A percentile compares a stretch with the other conserved stretches of the same genome.
phyloP scores from a whole-genome alignment of 2,329 filamentous ascomycete species.

The Ophiobolus disseminans region DNA sequence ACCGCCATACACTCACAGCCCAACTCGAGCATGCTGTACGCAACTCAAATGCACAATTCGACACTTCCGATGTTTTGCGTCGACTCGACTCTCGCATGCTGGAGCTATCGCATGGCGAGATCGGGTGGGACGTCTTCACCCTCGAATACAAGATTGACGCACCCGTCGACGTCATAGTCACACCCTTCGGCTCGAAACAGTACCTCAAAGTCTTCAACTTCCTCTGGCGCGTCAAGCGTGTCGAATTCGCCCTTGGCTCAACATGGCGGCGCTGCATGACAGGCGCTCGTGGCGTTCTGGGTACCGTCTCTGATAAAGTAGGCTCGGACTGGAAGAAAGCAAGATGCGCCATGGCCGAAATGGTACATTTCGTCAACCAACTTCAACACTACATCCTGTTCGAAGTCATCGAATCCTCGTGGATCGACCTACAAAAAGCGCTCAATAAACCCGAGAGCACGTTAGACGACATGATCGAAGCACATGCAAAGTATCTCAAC shows the following conservation, averaged over 20 bases:
- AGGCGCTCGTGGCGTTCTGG: slow-evolving; percentile 87
- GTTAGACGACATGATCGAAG: slow-evolving; percentile 91
- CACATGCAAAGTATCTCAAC: slow-evolving; percentile 88
- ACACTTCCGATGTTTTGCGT: slow-evolving; percentile 87
- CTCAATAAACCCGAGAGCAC: slow-evolving; percentile 87
- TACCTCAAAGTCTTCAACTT: slow-evolving; percentile 99
- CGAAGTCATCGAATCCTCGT: slow-evolving; percentile 96
- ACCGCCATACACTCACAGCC: slow-evolving; percentile 95
- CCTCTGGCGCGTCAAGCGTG: slow-evolving; percentile 95
- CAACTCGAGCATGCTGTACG: slow-evolving; percentile 97
- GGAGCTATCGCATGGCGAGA: slow-evolving; percentile 93
- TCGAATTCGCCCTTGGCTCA: slow-evolving; percentile 89
- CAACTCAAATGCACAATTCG: slow-evolving; percentile 95
- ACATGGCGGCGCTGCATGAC: slow-evolving; percentile 98
- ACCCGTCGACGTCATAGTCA: slow-evolving; percentile 95
- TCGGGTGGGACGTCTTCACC: slow-evolving; percentile 99
- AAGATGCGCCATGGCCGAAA: slow-evolving; percentile 87
- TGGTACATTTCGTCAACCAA: slow-evolving; percentile 98
- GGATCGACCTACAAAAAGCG: slow-evolving; percentile 85
- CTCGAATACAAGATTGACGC: slow-evolving; percentile 98
- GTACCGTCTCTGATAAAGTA: slow-evolving; percentile 74
- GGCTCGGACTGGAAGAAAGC: slow-evolving; percentile 88
- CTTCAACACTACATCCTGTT: slow-evolving; percentile 99
- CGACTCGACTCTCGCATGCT: slow-evolving; percentile 97
- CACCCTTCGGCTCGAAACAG: slow-evolving; percentile 91